A percentile compares a stretch with the other conserved stretches of the same genome.
Evolutionary conservation across 805 yeast genomes (phyloP).

Genomic region (Maudiozyma saulgeensis): DNA sequence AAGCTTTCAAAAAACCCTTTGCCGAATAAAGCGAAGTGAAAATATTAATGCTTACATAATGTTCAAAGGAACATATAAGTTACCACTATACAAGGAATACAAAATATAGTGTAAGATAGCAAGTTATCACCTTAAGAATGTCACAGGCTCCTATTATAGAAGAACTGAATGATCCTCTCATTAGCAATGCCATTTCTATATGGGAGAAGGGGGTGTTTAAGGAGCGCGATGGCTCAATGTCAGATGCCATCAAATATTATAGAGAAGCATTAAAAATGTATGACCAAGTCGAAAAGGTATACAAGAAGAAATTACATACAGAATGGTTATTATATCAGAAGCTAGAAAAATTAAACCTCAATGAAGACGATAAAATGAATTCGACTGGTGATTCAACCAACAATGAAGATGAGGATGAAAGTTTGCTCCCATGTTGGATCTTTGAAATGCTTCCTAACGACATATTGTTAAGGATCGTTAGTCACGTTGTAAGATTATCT

Average conservation of each 20-base stretch:
- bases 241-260: constrained; percentile 73
- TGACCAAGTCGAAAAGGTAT: constrained; percentile 54
- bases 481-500: constrained; percentile 35
- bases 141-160: neutral
- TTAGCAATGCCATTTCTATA: constrained; percentile 41
- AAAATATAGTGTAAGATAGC: no score
- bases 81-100: no score
- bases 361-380: constrained; percentile 1
- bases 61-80: no score
- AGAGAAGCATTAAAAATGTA: constrained; percentile 54
- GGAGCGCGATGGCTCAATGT: constrained; percentile 64
- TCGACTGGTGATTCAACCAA: constrained; percentile 6
- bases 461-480: constrained; percentile 42
- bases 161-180: constrained; percentile 1
- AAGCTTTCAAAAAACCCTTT: neutral
- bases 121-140: neutral
- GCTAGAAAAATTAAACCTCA: constrained; percentile 8
- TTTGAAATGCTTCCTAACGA: constrained; percentile 47
- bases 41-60: no score
- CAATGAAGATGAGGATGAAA: constrained; percentile 15
- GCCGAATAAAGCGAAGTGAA: neutral
- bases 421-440: constrained; percentile 32
- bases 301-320: constrained; percentile 47
- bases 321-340: constrained; percentile 28
- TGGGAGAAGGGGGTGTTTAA: constrained; percentile 65